Percentiles rank a stretch among this genome's conserved stretches.
Evolutionary conservation across 768 basidiomycete genomes (phyloP).

Genomic region (Naganishia onofrii): DNA sequence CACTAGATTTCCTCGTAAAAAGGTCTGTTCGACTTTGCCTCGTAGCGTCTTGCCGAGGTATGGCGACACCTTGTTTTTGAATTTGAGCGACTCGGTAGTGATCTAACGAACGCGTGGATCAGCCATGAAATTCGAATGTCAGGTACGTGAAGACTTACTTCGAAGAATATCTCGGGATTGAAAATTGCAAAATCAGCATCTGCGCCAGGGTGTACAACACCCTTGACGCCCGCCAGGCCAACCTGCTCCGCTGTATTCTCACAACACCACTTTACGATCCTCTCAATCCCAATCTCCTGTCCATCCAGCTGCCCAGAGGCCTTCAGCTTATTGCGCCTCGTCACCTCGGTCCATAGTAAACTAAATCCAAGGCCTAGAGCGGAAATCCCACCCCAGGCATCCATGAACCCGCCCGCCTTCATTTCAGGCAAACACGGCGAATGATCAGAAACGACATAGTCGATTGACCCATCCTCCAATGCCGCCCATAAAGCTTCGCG

Average conservation of each 20-base stretch:
- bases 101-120: slow-evolving; percentile 57
- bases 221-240: slow-evolving; percentile 68
- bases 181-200: slow-evolving; percentile 87
- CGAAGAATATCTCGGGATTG: slow-evolving; percentile 59
- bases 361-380: slow-evolving; percentile 85
- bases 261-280: slow-evolving; percentile 74
- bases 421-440: slow-evolving; percentile 81
- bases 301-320: slow-evolving; percentile 29
- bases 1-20: slow-evolving; percentile 69
- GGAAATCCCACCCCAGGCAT: slow-evolving; percentile 92
- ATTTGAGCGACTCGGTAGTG: slow-evolving; percentile 67
- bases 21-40: slow-evolving; percentile 74
- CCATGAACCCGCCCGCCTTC: slow-evolving; percentile 76
- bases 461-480: slow-evolving; percentile 74
- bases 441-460: slow-evolving; percentile 93
- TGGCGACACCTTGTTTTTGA: slow-evolving; percentile 92
- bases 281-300: slow-evolving; percentile 56
- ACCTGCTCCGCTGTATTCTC: slow-evolving; percentile 74
- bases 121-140: no score
- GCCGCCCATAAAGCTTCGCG: slow-evolving; percentile 76
- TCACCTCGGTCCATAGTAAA: slow-evolving; percentile 81
- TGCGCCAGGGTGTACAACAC: slow-evolving; percentile 66
- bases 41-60: slow-evolving; percentile 71
- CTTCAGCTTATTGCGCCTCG: slow-evolving; percentile 55
- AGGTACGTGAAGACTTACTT: slow-evolving; percentile 26